These are phyloP conservation scores for Hyaloscypha hepaticicola DNA, from an alignment of 495 filamentous ascomycete species.

Conservation along the genomic window DNA sequence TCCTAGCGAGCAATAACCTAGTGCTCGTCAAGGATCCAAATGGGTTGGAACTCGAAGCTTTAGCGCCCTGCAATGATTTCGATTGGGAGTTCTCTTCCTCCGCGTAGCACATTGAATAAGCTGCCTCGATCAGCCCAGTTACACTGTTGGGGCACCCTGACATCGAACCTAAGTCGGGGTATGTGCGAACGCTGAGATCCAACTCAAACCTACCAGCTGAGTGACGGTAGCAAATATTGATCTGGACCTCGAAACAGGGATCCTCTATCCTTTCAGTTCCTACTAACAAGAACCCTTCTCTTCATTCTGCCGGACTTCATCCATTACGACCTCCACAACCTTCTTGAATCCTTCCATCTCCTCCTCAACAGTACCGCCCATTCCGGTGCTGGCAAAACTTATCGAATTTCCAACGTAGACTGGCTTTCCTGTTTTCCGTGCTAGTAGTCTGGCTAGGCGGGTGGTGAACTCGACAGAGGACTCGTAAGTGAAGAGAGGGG, in stretches of 20 bases:
- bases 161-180: not conserved
- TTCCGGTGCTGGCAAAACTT: slow-evolving; percentile 61
- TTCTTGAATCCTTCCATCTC: slow-evolving; percentile 85
- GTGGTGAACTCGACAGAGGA: slow-evolving; percentile 82
- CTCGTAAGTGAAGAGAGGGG: slow-evolving; percentile 71
- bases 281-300: slow-evolving; percentile 4
- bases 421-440: slow-evolving; percentile 63
- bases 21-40: not conserved
- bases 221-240: not conserved
- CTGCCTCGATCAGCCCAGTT: no score
- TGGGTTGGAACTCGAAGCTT: not conserved
- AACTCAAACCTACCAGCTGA: not conserved
- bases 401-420: slow-evolving; percentile 84
- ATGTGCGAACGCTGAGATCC: not conserved
- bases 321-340: slow-evolving; percentile 66
- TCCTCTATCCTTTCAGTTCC: not conserved
- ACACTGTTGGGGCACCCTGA: not conserved
- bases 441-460: slow-evolving; percentile 78
- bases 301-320: slow-evolving; percentile 21
- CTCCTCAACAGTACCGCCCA: slow-evolving; percentile 81
- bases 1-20: not conserved
- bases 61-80: not conserved
- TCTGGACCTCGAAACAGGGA: not conserved
- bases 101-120: no score
- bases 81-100: not conserved